These are phyloP conservation scores for Debaryomyces fabryi DNA, from an alignment of 1,139 yeast species.

Conservation along the genomic window DNA sequence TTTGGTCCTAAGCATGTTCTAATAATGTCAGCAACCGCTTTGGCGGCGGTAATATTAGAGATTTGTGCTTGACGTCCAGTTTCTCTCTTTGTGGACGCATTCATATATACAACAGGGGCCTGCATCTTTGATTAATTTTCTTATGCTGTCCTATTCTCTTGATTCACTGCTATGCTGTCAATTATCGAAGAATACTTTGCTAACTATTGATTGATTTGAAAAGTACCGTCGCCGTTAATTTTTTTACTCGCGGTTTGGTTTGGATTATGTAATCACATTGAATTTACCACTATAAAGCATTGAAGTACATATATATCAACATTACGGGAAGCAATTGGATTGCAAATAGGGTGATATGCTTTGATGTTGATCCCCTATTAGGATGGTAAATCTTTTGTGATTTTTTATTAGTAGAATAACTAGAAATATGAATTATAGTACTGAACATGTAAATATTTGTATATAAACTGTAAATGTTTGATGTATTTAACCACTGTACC, in stretches of 20 bases:
- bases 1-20: slow-evolving; percentile 99
- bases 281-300: neutral
- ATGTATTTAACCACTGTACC: neutral
- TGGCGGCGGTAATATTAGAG: slow-evolving; percentile 97
- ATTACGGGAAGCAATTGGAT: neutral
- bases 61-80: slow-evolving; percentile 97
- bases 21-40: slow-evolving; percentile 96
- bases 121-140: slow-evolving; percentile 33
- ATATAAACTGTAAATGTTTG: neutral
- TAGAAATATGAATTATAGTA: neutral
- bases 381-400: neutral
- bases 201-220: slow-evolving; percentile 1
- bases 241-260: slow-evolving; percentile 1
- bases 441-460: neutral
- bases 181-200: slow-evolving; percentile 5
- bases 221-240: slow-evolving; percentile 7
- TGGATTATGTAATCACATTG: neutral
- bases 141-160: slow-evolving; percentile 4
- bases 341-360: neutral
- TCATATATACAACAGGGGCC: slow-evolving; percentile 54
- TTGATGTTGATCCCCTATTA: neutral
- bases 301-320: neutral
- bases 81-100: slow-evolving; percentile 91
- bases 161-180: slow-evolving; percentile 3
- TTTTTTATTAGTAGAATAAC: neutral